Evolutionary conservation across 2,329 filamentous ascomycete species (phyloP), one percentile per base, ranked within the genome.

Genomic region (Pseudophaeomoniella oleicola): DNA sequence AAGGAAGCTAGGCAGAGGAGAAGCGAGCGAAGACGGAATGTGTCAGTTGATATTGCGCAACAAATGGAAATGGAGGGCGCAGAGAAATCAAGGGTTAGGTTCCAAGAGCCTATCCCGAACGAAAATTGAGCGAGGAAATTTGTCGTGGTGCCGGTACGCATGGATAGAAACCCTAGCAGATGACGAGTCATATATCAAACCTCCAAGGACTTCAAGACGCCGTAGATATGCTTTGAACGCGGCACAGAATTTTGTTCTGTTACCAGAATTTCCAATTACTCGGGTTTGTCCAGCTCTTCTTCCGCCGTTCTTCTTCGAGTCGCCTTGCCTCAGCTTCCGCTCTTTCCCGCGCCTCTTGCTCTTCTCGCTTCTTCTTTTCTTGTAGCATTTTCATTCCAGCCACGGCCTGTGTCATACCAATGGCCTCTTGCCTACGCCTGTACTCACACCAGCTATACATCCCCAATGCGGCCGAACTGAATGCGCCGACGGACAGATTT

Each of bases 401-500:
- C 38, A 93, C 79, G 3, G 82, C 82, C 45, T 85, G 69, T 55
- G 81, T 81, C 77, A 98, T 88, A 43, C 84, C 81, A 42, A 78
- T 74, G 48, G 78, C 73, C 59, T 96, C 88, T 42, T 79, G 69
- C 34, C 72, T 67, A 40, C 86, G 70, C 42, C 72, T 71, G 46
- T 77, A 78, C 51, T 86, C 77, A 60, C 88, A 96, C 51, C 81
- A 85, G 59, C 94, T 84, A 59, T 86, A 90, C 35, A 79, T 78
- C 18, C 70, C 68, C 33, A 81, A 64, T n/a, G 81, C 78, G 4
- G 71, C 72, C 14, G 80, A 53, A 16, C 78, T 66, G 55, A 90
- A 93, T 22, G 75, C 68, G 4, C 77, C 82, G 4, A 90, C 85
- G 0, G 85, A 86, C 81, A 83, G 93, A 51, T 92, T 92, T 22